Base-by-base conservation (phyloP, 2,329 filamentous ascomycete species). In the Fusarium tuaranense region DNA sequence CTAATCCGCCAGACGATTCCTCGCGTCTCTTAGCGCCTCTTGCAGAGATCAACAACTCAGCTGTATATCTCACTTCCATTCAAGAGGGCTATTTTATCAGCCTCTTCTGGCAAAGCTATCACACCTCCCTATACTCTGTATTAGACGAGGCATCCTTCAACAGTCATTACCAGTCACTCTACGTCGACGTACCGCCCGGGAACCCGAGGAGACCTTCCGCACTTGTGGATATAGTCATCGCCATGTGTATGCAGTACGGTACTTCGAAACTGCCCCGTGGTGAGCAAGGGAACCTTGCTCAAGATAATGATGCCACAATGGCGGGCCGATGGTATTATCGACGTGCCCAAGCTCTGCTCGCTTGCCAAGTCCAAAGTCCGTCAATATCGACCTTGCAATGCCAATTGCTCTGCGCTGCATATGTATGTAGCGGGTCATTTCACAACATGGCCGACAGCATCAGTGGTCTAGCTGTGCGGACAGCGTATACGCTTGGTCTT, bases 381-480 rank as follows among this genome's bases (percentile, higher is more conserved):
- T 39, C 57, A n/a, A 41, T 41, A 27, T 59, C 57, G 22, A 59
- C 57, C 3, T 22, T 59, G 1, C 57, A 59, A 39, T 59, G 57
- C 22, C 57, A 59, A 12, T 16, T 59, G 22, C 57, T 59, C 22
- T 59, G 57, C 36, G 57, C 34, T 4, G 38, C 30, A 39, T 59
- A 59, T 30, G 57, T 59, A 20, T 59, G 57, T 9, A 25, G 22
- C 10, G 36, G 57, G 2, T 59, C 57, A 38, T 59, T 59, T 22
- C 57, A 59, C 34, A 59, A 59, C 18, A 59, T 59, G 34, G 57
- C 57, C 7, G 57, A 59, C 10, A 59, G 57, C 22, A 59, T 39
- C 12, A 39, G 57, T 20, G 36, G 57, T 9, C 12, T 41, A 4
- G 57, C 57, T 30, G 57, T 59, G 16, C 57, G 57, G 5, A 59